Evolutionary conservation across 2,329 filamentous ascomycete species (phyloP).

Genomic region (Tothia fuscella): DNA sequence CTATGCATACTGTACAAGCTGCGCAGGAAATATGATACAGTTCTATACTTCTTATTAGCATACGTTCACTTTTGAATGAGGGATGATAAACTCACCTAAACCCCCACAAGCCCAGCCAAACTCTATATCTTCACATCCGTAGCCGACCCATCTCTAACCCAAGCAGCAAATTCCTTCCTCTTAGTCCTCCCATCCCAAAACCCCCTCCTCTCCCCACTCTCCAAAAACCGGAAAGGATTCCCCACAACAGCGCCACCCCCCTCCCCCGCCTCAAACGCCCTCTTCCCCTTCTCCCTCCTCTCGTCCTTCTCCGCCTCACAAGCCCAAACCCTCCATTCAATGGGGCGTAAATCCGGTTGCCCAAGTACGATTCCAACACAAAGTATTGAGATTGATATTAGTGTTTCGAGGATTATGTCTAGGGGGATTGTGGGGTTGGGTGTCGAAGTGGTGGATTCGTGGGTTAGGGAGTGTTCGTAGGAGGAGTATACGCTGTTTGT

Average conservation of each 20-base stretch:
- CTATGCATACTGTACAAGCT: too few relatives aligned
- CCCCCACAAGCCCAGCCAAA: background rate
- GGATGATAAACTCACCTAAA: too few relatives aligned
- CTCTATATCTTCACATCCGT: conserved; percentile 6
- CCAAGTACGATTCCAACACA: conserved; percentile 70
- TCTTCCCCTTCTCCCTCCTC: conserved; percentile 44
- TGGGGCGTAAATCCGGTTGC: conserved; percentile 68
- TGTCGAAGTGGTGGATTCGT: conserved; percentile 30
- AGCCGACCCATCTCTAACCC: conserved; percentile 38
- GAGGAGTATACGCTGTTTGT: conserved; percentile 93
- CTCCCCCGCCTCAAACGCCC: conserved; percentile 50
- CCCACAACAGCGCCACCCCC: conserved; percentile 46
- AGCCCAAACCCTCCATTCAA: conserved; percentile 72
- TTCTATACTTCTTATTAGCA: too few relatives aligned
- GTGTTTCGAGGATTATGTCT: conserved; percentile 80
- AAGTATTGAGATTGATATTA: conserved; percentile 69
- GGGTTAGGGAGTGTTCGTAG: conserved; percentile 75
- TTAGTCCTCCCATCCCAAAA: conserved; percentile 82
- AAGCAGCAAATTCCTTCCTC: conserved; percentile 65
- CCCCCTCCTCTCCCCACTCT: conserved; percentile 57
- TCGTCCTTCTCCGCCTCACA: conserved; percentile 71
- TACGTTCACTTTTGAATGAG: too few relatives aligned
- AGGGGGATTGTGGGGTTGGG: conserved; percentile 47
- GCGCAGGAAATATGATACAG: too few relatives aligned
- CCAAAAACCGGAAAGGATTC: conserved; percentile 57